Evolutionary conservation across 192 early-diverging fungal genomes (phyloP), one percentile per base, ranked within the genome.

Genomic region (Coemansia sp.): DNA sequence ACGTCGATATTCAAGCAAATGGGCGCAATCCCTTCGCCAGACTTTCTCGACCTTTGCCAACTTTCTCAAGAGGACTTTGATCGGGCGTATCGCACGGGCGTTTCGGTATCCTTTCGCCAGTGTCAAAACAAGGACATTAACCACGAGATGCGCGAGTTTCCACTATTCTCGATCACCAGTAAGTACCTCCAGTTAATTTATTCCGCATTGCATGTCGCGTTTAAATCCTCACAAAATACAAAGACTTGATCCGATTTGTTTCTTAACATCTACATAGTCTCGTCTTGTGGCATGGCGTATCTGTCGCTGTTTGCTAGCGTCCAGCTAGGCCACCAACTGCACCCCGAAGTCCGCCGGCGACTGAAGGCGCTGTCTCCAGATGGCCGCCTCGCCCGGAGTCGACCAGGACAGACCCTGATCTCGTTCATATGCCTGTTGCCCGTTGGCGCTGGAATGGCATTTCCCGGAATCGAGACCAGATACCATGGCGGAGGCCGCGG

Each of bases 221-320:
- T 7, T 20, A 51, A 47, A 29, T 1, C 22, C 11, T 12, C 18
- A 16, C 8, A 34, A 46, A 18, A 29, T 29, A 55, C 12, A 34
- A 18, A 49, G 29, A 42, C 15, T 43, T 67, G 5, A 40, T 36
- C 34, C 29, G 20, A 29, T 31, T 61, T 11, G 16, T 8, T 63
- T 12, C 18, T 40, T 42, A 36, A 65, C 3, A 42, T 10, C 22
- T 9, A 44, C 27, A 41, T 70, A 78, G 80, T 78, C 34, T 69
- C 76, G 2, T 41, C 72, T 2, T 73, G 80, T 16, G 42, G 47
- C 6, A 65, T 72, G 63, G 73, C 57, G 1, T 83, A 83, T 54
- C 54, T 83, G 67, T 78, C 76, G 18, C 70, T 83, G 67, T 83
- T 78, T 73, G 55, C 68, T 59, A 78, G 80, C 49, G 22, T 73